phyloP scores from a whole-genome alignment of 495 filamentous ascomycete genomes.

The Penicillium fimorum region DNA sequence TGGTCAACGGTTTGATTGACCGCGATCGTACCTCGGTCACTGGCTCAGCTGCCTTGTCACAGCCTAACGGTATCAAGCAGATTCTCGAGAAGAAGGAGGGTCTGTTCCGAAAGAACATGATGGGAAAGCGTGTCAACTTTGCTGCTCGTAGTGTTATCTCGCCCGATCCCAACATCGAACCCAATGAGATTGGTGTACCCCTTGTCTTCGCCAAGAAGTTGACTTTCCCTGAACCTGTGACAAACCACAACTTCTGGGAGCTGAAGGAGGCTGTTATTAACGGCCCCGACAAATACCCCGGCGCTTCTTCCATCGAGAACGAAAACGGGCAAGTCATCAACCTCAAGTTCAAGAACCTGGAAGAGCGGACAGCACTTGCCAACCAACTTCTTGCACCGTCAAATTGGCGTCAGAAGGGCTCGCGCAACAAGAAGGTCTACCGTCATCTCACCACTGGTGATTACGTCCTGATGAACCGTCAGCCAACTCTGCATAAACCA shows the following conservation, averaged over 20 bases:
- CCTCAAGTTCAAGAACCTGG: constrained; percentile 76
- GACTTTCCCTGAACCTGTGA: constrained; percentile 96
- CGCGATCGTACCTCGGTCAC: constrained; percentile 76
- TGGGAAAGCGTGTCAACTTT: constrained; percentile 99
- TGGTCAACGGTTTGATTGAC: constrained; percentile 89
- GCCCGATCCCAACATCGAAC: constrained; percentile 97
- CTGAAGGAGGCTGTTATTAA: constrained; percentile 96
- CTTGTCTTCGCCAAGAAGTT: constrained; percentile 94
- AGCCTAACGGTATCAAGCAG: constrained; percentile 82
- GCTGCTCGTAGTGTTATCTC: constrained; percentile 97
- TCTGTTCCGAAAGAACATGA: constrained; percentile 98
- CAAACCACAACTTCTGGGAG: constrained; percentile 93
- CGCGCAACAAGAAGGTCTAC: constrained; percentile 93
- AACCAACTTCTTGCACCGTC: constrained; percentile 93
- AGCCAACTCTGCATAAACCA: constrained; percentile 99
- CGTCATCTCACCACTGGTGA: constrained; percentile 95
- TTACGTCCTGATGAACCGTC: constrained; percentile 97
- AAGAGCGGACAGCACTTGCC: constrained; percentile 81
- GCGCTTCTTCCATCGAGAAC: constrained; percentile 90
- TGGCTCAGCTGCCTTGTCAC: constrained; percentile 54
- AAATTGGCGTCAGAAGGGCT: constrained; percentile 66
- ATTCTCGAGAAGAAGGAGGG: constrained; percentile 98
- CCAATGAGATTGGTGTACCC: constrained; percentile 96
- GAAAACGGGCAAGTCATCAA: constrained; percentile 91
- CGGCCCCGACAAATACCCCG: constrained; percentile 89